phyloP scores from a whole-genome alignment of 345 rosid genomes.

The Trapa bicornis region DNA sequence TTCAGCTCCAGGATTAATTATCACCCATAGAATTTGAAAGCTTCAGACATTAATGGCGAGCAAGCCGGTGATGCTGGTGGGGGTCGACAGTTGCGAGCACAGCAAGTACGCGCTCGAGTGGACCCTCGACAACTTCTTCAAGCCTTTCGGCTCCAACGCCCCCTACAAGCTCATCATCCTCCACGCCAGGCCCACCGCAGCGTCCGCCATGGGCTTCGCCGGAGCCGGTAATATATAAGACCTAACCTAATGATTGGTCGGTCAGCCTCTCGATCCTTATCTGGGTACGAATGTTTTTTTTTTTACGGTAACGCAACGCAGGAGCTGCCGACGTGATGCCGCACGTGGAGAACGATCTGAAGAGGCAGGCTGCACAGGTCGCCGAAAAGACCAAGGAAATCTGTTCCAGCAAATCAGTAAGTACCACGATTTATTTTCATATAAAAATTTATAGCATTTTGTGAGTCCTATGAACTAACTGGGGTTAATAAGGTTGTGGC shows the following conservation, averaged over 20 bases:
- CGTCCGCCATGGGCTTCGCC: constrained; percentile 20
- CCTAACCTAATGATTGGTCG: no score
- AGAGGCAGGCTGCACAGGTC: constrained; percentile 49
- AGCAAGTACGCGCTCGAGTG: constrained; percentile 46
- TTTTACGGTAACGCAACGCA: constrained; percentile 4
- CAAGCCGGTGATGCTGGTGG: constrained; percentile 35
- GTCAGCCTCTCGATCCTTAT: no score
- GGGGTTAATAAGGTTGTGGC: no score
- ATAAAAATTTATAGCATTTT: no score
- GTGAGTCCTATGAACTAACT: no score
- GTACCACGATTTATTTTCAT: neutral
- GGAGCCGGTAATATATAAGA: constrained; percentile 24
- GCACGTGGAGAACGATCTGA: constrained; percentile 56
- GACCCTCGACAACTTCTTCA: constrained; percentile 40
- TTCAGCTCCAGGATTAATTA: no score
- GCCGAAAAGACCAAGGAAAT: constrained; percentile 47
- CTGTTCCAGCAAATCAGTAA: constrained; percentile 51
- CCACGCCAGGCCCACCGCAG: constrained; percentile 31
- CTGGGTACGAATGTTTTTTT: no score
- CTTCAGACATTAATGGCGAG: neutral
- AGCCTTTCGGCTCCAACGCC: constrained; percentile 16
- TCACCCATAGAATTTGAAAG: neutral
- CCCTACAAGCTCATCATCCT: constrained; percentile 39
- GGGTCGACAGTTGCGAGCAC: constrained; percentile 34
- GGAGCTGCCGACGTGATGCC: constrained; percentile 67